A percentile compares a stretch with the other conserved stretches of the same genome.
Evolutionary conservation across 768 basidiomycete species (phyloP).

Genomic region (Mycena floridula): DNA sequence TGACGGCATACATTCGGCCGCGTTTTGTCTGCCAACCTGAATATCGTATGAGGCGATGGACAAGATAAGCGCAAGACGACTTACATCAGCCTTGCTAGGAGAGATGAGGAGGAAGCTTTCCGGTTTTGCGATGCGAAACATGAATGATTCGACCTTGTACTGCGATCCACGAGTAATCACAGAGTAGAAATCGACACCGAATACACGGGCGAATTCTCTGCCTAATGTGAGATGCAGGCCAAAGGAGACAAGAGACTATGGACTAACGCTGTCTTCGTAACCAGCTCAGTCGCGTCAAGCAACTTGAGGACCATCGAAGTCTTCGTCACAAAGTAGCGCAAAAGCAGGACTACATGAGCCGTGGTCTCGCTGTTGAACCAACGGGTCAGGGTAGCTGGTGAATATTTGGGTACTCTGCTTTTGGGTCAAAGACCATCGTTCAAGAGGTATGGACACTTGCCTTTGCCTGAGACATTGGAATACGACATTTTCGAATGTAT

Average conservation of each 20-base stretch:
- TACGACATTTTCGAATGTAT: constrained; percentile 86
- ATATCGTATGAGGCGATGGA: background rate
- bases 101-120: constrained; percentile 89
- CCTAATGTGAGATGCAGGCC: background rate
- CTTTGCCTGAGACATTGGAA: constrained; percentile 75
- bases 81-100: constrained; percentile 79
- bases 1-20: constrained; percentile 95
- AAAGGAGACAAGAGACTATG: background rate
- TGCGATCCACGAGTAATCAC: constrained; percentile 94
- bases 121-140: constrained; percentile 96
- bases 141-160: constrained; percentile 98
- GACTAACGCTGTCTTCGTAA: constrained; percentile 86
- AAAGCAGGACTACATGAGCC: constrained; percentile 43
- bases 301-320: constrained; percentile 70
- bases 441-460: constrained; percentile 32
- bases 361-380: constrained; percentile 65
- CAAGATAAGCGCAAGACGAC: constrained; percentile 19
- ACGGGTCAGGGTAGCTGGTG: constrained; percentile 48
- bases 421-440: constrained; percentile 3
- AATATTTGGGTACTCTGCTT: constrained; percentile 75
- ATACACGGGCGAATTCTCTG: constrained; percentile 96
- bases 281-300: constrained; percentile 71
- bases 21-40: constrained; percentile 93
- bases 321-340: constrained; percentile 62
- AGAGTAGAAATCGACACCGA: constrained; percentile 95